Percentiles rank a stretch among this genome's conserved stretches.
phyloP scores from a whole-genome alignment of 768 basidiomycete species.

The Hericium erinaceus region DNA sequence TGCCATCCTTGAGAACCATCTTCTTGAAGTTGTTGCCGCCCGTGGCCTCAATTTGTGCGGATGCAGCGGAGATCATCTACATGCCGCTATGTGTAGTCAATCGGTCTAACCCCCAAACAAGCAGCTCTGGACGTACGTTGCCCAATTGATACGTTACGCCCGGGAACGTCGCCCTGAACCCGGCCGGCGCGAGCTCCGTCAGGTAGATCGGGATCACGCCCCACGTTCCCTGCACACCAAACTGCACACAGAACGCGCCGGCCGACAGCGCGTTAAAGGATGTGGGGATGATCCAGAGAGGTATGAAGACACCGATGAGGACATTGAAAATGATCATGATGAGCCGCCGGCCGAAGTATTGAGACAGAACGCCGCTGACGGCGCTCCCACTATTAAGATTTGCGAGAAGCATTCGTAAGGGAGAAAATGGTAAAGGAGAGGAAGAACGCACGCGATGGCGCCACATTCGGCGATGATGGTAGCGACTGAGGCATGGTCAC shows the following conservation, averaged over 20 bases:
- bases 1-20: constrained; percentile 19
- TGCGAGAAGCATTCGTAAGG: neutral
- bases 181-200: constrained; percentile 37
- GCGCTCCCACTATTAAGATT: constrained; percentile 24
- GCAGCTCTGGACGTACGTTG: constrained; percentile 17
- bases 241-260: constrained; percentile 38
- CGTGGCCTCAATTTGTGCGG: constrained; percentile 40
- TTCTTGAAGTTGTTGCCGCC: constrained; percentile 33
- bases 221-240: constrained; percentile 35
- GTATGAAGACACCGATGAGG: constrained; percentile 24
- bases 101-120: neutral
- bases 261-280: constrained; percentile 32
- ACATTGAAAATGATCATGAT: constrained; percentile 30
- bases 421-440: neutral
- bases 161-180: constrained; percentile 38
- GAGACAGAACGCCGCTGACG: constrained; percentile 30
- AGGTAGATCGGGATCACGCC: constrained; percentile 32
- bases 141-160: constrained; percentile 37
- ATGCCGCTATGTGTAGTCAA: neutral
- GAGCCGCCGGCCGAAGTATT: constrained; percentile 37
- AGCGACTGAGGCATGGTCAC: constrained; percentile 27
- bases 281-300: constrained; percentile 37
- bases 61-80: constrained; percentile 36
- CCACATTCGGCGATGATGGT: constrained; percentile 35
- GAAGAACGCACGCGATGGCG: constrained; percentile 18